phyloP scores from a whole-genome alignment of 2,329 filamentous ascomycete genomes.

The Phyllosticta ampelicida region DNA sequence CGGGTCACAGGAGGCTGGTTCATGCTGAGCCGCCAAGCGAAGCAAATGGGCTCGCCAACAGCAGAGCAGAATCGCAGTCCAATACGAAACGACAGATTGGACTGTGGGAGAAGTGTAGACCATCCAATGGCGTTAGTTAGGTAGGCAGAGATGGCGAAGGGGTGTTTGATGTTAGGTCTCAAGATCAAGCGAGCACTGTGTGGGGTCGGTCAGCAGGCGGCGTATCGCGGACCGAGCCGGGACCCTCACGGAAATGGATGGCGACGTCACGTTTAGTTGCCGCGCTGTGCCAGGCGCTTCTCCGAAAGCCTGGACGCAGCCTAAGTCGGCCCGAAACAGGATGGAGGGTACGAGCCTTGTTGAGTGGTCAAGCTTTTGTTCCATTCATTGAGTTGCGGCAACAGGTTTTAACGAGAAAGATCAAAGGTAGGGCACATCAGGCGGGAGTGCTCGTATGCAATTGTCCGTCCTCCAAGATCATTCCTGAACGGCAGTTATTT shows the following conservation, averaged over 20 bases:
- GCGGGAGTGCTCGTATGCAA: background rate
- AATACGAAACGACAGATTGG: background rate
- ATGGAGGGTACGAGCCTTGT: background rate
- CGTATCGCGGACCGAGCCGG: background rate
- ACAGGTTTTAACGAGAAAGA: background rate
- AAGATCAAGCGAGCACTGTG: background rate
- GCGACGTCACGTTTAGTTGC: background rate
- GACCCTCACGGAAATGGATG: background rate
- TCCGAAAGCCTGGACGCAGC: background rate
- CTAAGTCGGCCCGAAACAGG: background rate
- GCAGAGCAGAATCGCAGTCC: background rate
- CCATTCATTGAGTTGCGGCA: background rate
- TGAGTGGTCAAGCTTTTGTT: background rate
- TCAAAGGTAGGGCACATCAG: background rate
- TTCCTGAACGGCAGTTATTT: slow-evolving; percentile 9
- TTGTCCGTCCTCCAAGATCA: background rate
- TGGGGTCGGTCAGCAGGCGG: background rate
- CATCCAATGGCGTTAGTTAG: background rate
- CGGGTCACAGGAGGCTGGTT: background rate
- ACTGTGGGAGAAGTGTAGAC: background rate
- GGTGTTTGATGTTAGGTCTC: background rate
- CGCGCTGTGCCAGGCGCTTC: background rate
- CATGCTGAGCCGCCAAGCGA: background rate
- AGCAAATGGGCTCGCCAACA: background rate
- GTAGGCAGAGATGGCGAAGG: background rate